Percentiles rank a stretch among this genome's conserved stretches.
phyloP scores from a whole-genome alignment of 208 protist genomes.

The Trypanosoma platydactyli region DNA sequence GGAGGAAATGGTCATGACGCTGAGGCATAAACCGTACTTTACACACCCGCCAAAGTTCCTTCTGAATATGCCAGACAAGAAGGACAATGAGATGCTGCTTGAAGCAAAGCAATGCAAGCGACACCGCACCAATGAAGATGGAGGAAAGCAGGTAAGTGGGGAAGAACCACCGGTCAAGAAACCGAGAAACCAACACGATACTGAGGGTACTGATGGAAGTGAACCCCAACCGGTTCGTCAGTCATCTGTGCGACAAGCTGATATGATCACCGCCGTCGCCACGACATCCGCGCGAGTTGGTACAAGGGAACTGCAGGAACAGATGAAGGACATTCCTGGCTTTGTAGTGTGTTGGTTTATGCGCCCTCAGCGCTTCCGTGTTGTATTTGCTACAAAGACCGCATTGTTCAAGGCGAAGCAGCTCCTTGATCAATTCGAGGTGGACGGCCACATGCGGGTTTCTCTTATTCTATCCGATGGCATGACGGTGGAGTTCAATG shows the following conservation, averaged over 20 bases:
- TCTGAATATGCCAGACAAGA: conserved; percentile 23
- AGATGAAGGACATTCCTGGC: conserved; percentile 60
- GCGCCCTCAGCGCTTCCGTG: conserved; percentile 51
- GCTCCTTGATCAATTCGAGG: conserved; percentile 80
- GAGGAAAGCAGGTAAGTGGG: not conserved
- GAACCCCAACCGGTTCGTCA: conserved; percentile 17
- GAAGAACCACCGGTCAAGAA: conserved; percentile 3
- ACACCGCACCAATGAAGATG: conserved; percentile 1
- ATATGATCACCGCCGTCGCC: conserved; percentile 72
- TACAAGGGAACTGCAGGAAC: conserved; percentile 40
- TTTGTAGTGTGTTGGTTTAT: conserved; percentile 70
- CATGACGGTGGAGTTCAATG: conserved; percentile 34
- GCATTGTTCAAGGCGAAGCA: conserved; percentile 81
- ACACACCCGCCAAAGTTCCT: conserved; percentile 40
- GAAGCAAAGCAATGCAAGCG: conserved; percentile 25
- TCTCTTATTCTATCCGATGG: conserved; percentile 55
- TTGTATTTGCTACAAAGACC: conserved; percentile 67
- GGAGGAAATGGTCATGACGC: conserved; percentile 35
- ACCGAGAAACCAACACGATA: conserved; percentile 4
- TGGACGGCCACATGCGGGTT: conserved; percentile 65
- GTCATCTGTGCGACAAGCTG: conserved; percentile 47
- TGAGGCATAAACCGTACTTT: conserved; percentile 42
- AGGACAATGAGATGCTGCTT: conserved; percentile 18
- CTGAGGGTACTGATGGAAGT: not conserved
- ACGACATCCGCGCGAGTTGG: conserved; percentile 35